Conservation (phyloP, 208 protist species). For the Blastocrithidia nonstop region DNA sequence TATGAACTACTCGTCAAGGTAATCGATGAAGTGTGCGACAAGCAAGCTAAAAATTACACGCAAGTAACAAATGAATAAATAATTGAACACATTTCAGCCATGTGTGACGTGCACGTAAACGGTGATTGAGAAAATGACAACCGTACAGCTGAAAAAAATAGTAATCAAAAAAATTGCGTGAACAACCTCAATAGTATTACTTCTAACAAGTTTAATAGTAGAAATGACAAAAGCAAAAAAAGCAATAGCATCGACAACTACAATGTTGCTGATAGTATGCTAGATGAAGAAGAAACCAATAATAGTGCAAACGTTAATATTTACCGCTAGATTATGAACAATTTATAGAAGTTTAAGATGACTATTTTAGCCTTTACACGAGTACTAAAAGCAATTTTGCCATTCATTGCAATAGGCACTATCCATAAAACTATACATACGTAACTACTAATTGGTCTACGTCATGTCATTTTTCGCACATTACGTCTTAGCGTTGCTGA, state of each 20-base stretch:
- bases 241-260: not conserved
- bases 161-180: no score
- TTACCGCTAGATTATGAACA: constrained; percentile 3
- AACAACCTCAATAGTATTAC: no score
- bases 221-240: not conserved
- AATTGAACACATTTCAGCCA: no score
- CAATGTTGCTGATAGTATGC: not conserved
- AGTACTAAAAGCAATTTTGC: constrained; percentile 50
- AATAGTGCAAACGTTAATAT: constrained; percentile 2
- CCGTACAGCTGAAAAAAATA: no score
- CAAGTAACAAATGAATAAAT: no score
- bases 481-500: constrained; percentile 46
- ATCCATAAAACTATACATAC: constrained; percentile 23
- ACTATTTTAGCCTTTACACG: constrained; percentile 62
- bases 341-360: no score
- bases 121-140: no score
- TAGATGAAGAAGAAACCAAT: not conserved
- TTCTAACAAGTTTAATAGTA: no score
- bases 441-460: constrained; percentile 42
- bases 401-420: constrained; percentile 43
- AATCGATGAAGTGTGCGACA: no score
- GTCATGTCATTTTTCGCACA: constrained; percentile 44
- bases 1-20: no score
- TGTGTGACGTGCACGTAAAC: no score
- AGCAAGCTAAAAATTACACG: no score